Percentiles rank a stretch among this genome's conserved stretches.
phyloP scores from a whole-genome alignment of 208 protist genomes.

The Acanthamoeba divionensis region DNA sequence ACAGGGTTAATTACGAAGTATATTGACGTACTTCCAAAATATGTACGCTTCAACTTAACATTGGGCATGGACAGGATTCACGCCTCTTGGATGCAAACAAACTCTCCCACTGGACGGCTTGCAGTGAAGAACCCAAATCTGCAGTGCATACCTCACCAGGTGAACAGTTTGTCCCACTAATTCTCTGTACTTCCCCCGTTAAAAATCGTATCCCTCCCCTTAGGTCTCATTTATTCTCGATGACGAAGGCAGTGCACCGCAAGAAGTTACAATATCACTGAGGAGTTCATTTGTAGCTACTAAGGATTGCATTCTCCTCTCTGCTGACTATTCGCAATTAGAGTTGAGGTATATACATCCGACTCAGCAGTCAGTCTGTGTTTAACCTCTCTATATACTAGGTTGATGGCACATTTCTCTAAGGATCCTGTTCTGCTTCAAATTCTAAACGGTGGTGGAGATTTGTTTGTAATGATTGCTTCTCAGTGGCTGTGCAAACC shows the following conservation, averaged over 20 bases:
- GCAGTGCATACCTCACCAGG: conserved; percentile 10
- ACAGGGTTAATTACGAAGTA: conserved; percentile 17
- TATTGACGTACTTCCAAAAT: conserved; percentile 48
- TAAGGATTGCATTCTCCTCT: background rate
- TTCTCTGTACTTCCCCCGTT: background rate
- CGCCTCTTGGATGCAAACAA: conserved; percentile 8
- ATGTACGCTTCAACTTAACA: background rate
- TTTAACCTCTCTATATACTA: too few species aligned
- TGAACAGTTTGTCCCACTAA: background rate
- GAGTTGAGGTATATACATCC: conserved; percentile 1
- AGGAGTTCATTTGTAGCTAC: background rate
- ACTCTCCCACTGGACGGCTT: background rate
- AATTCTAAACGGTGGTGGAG: background rate
- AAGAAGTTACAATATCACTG: background rate
- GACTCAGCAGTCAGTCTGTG: too few species aligned
- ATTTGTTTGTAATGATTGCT: conserved; percentile 29
- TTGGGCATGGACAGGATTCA: background rate
- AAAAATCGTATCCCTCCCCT: background rate
- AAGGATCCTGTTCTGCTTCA: background rate
- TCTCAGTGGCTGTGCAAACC: conserved; percentile 27
- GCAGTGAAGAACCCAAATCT: conserved; percentile 37
- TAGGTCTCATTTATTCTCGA: background rate
- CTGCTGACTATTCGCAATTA: conserved; percentile 29
- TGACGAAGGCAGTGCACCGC: background rate
- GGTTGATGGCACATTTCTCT: conserved; percentile 45